These are phyloP conservation scores for Capsicum rhomboideum DNA, from an alignment of 257 asterid genomes.

Conservation along the genomic window DNA sequence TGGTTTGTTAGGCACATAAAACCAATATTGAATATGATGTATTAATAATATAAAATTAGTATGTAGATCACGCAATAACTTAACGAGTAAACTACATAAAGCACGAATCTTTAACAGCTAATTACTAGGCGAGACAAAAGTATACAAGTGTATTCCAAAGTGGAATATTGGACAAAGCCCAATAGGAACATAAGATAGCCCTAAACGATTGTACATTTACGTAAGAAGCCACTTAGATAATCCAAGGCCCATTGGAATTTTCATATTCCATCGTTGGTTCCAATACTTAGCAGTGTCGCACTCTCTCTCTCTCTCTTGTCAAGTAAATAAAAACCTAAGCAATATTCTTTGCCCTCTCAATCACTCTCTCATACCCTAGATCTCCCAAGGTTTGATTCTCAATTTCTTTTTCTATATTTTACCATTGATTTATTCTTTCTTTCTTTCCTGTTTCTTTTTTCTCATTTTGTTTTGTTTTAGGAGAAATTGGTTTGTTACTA, in stretches of 20 bases:
- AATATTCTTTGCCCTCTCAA: not conserved
- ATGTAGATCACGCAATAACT: too few species aligned
- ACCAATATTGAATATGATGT: too few species aligned
- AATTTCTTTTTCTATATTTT: not conserved
- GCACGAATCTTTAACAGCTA: too few species aligned
- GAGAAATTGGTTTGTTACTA: not conserved
- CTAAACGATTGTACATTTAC: too few species aligned
- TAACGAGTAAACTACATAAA: too few species aligned
- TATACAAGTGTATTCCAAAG: too few species aligned
- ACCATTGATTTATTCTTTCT: too few species aligned
- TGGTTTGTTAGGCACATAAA: too few species aligned
- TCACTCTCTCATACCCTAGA: not conserved
- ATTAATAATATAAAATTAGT: too few species aligned
- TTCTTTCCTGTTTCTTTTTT: too few species aligned
- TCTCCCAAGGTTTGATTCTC: not conserved
- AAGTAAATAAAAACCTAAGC: not conserved
- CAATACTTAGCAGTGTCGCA: not conserved
- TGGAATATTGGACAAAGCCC: slow-evolving; percentile 1
- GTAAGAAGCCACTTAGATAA: too few species aligned
- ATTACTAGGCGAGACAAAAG: too few species aligned
- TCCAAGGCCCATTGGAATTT: not conserved
- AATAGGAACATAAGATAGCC: not conserved
- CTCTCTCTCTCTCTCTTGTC: not conserved
- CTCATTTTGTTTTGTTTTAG: not conserved
- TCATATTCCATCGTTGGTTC: not conserved